Percentiles rank a stretch among this genome's conserved stretches.
Evolutionary conservation across 2,329 filamentous ascomycete species (phyloP).

Genomic region (Calonectria pauciramosa): DNA sequence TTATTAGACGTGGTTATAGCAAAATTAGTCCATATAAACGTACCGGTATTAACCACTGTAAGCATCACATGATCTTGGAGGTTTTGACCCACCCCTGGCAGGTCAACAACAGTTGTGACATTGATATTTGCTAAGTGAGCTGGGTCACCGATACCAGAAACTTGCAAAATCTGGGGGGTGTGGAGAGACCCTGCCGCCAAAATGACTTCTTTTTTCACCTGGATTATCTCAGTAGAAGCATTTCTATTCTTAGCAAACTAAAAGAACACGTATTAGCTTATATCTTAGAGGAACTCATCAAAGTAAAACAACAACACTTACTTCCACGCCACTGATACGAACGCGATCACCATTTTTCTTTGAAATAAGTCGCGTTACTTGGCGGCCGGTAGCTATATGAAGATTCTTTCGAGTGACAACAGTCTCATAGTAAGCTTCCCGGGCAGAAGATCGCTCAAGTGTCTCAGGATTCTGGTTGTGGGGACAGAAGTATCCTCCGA

Average conservation of each 20-base stretch:
- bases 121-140: background rate
- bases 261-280: background rate
- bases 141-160: background rate
- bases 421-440: slow-evolving; percentile 36
- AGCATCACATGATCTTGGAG: background rate
- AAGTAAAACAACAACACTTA: slow-evolving; percentile 5
- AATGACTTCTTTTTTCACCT: background rate
- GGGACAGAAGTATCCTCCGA: slow-evolving; percentile 40
- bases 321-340: slow-evolving; percentile 36
- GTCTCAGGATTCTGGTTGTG: slow-evolving; percentile 36
- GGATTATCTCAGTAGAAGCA: background rate
- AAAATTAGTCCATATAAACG: background rate
- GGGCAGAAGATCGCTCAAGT: slow-evolving; percentile 34
- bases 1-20: too few relatives aligned
- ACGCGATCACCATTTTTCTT: slow-evolving; percentile 21
- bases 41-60: background rate
- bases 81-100: background rate
- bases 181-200: background rate
- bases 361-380: slow-evolving; percentile 38
- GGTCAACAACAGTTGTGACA: background rate
- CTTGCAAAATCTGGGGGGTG: background rate
- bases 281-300: background rate
- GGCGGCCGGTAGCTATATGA: slow-evolving; percentile 25
- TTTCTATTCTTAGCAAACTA: background rate
- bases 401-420: slow-evolving; percentile 32